Evolutionary conservation across 2,329 filamentous ascomycete genomes (phyloP).

Genomic region (Trichoderma semiorbis): DNA sequence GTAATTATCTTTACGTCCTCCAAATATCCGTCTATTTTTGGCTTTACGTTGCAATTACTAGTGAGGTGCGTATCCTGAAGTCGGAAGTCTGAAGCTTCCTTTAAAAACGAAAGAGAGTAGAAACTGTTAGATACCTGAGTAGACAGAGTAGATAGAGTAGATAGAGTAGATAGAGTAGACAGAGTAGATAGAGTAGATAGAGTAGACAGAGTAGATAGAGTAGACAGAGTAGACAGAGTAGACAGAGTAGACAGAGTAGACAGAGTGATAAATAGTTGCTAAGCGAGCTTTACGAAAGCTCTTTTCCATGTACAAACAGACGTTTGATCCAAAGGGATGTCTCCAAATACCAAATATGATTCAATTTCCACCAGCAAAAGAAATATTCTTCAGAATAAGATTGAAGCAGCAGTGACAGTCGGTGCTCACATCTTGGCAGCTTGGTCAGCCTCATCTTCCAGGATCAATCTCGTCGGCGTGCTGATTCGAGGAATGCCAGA

Average conservation of each 20-base stretch:
- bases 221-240: too few relatives aligned
- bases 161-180: neutral
- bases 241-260: too few relatives aligned
- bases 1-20: too few relatives aligned
- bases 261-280: neutral
- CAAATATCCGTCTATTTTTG: too few relatives aligned
- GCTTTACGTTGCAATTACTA: too few relatives aligned
- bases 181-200: too few relatives aligned
- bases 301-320: conserved; percentile 27
- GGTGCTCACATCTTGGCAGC: conserved; percentile 26
- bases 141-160: too few relatives aligned
- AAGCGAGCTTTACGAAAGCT: neutral
- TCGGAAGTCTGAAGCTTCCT: too few relatives aligned
- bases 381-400: neutral
- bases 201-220: neutral
- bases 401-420: neutral
- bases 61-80: too few relatives aligned
- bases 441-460: conserved; percentile 29
- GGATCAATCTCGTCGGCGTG: conserved; percentile 22
- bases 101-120: too few relatives aligned
- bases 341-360: conserved; percentile 28
- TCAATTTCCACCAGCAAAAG: neutral
- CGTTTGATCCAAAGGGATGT: conserved; percentile 33
- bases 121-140: too few relatives aligned
- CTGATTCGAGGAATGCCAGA: neutral